Evolutionary conservation across 2,329 filamentous ascomycete species (phyloP), one percentile per base, ranked within the genome.

Genomic region (Pseudocercospora pini-densiflorae): DNA sequence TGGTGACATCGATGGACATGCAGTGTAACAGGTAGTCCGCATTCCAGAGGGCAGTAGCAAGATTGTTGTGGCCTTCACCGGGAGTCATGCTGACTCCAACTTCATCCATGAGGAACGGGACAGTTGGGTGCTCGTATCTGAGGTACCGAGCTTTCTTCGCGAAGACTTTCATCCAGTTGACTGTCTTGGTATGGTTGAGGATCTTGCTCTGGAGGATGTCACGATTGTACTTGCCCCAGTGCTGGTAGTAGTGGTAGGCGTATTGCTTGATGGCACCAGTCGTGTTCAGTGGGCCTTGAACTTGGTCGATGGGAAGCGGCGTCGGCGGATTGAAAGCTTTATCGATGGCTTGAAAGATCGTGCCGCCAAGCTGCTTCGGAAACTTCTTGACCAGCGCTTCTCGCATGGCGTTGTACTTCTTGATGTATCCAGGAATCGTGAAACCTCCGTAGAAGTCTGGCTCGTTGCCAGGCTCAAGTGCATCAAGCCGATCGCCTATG

Each of bases 171-270:
- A 65, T 65, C 31, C 33, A 43, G 12, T 29, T 12, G 47, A 65
- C 63, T 10, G 40, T 57, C 21, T 61, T 55, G 54, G 59, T 66
- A 24, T 66, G 64, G 53, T 66, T 66, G 7, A 47, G 24, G 51
- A 66, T 63, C 14, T 45, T 36, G 43, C 40, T 36, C 43, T 66
- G 59, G 3, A 59, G 47, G 1, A 54, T 27, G 21, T 31, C 24
- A 19, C 27, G 19, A 7, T 19, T 49, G 31, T 47, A 6, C 5
- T 49, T 19, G 55, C 27, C 40, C 54, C n/a, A 51, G 43, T 57
- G 47, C 21, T 63, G 61, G 47, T 67, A 67, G 51, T 63, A 67
- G 58, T 67, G 64, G 33, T 67, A 67, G n/a, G 61, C 64, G 31
- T 59, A 45, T 29, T 63, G 61, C 19, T 63, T 63, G 47, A 64